phyloP scores from a whole-genome alignment of 225 moss, liverwort and hornwort species.

The Marchantia polymorpha region DNA sequence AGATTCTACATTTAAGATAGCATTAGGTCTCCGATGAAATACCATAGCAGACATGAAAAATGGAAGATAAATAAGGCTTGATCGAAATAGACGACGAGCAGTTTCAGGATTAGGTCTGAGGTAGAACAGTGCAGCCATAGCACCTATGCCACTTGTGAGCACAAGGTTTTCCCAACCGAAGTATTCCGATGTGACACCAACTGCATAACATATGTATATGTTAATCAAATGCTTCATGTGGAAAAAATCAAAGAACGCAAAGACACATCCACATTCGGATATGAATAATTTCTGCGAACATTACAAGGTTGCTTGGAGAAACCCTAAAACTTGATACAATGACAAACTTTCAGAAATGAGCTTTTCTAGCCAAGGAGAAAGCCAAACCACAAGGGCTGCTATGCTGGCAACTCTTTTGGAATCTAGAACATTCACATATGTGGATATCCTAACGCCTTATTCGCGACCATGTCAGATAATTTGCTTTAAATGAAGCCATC shows the following conservation, averaged over 20 bases:
- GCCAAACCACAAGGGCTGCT: background rate
- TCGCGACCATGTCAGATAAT: background rate
- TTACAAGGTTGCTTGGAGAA: background rate
- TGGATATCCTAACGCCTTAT: no score
- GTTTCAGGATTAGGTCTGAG: constrained; percentile 54
- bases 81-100: constrained; percentile 75
- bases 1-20: constrained; percentile 29
- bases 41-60: constrained; percentile 75
- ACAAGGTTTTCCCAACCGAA: constrained; percentile 66
- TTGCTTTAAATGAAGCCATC: background rate
- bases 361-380: background rate
- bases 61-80: constrained; percentile 78
- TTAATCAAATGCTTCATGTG: background rate
- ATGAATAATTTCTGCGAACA: background rate
- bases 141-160: constrained; percentile 61
- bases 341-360: background rate
- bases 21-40: constrained; percentile 71
- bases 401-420: background rate
- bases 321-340: background rate
- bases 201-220: constrained; percentile 16
- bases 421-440: background rate
- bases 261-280: background rate
- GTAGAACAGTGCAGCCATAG: constrained; percentile 63
- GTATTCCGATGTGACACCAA: constrained; percentile 54
- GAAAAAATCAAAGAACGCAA: background rate